A percentile compares a stretch with the other conserved stretches of the same genome.
Evolutionary conservation across 352 stramenopile species (phyloP).

Genomic region (Halophytophthora polymorphica): DNA sequence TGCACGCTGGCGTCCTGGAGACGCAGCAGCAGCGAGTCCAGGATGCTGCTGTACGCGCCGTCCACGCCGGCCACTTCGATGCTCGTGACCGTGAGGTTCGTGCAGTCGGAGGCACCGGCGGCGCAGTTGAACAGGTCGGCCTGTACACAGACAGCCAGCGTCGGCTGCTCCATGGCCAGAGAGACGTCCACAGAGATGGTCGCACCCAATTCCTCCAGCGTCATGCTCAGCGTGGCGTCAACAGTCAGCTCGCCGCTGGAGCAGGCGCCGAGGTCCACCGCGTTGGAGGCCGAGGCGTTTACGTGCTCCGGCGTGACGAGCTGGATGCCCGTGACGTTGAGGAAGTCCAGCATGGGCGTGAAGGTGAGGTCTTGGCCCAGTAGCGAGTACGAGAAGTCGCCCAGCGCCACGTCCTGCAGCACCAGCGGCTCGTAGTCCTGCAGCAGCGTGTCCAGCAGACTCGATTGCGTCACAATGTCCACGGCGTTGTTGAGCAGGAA

Average conservation of each 20-base stretch:
- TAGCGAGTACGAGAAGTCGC: conserved; percentile 36
- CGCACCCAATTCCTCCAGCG: conserved; percentile 40
- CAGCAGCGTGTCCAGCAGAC: conserved; percentile 18
- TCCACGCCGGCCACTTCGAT: conserved; percentile 35
- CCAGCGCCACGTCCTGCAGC: conserved; percentile 33
- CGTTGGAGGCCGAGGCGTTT: conserved; percentile 34
- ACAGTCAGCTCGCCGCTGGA: conserved; percentile 30
- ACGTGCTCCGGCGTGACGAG: conserved; percentile 34
- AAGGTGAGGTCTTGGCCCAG: conserved; percentile 47
- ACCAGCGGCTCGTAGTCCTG: conserved; percentile 33
- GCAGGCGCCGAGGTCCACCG: conserved; percentile 33
- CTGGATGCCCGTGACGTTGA: conserved; percentile 39
- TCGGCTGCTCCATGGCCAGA: conserved; percentile 30
- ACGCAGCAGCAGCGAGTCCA: conserved; percentile 31
- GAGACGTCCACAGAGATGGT: conserved; percentile 30
- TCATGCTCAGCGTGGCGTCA: conserved; percentile 30
- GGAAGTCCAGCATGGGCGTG: conserved; percentile 38
- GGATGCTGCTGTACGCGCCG: conserved; percentile 26
- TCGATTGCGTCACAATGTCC: conserved; percentile 14
- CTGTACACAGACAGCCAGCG: conserved; percentile 19
- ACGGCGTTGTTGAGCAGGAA: conserved; percentile 41
- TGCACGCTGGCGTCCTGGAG: conserved; percentile 26
- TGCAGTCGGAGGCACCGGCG: conserved; percentile 26
- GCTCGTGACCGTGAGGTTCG: conserved; percentile 39
- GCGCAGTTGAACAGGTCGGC: conserved; percentile 35